Evolutionary conservation across 2,329 filamentous ascomycete genomes (phyloP).

Genomic region (Talaromyces atroroseus): DNA sequence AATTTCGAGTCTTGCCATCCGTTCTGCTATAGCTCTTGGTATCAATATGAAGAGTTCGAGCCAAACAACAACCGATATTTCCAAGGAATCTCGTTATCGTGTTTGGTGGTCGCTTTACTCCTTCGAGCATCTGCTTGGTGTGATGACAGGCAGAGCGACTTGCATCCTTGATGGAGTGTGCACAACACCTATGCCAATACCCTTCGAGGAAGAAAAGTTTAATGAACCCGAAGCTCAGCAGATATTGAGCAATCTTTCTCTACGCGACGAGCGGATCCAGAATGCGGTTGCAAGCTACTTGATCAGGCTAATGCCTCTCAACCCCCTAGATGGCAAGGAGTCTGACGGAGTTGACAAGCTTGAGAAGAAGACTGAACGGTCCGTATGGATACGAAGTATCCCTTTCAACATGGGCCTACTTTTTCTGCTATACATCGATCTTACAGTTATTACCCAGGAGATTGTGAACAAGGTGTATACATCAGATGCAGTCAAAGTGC

Average conservation of each 20-base stretch:
- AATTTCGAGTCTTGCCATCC: conserved; percentile 37
- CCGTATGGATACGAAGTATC: conserved; percentile 30
- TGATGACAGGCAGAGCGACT: conserved; percentile 43
- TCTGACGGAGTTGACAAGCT: conserved; percentile 19
- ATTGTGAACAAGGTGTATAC: conserved; percentile 41
- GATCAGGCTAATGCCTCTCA: conserved; percentile 28
- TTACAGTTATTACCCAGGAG: conserved; percentile 35
- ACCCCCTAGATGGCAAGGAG: conserved; percentile 25
- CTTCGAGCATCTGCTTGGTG: conserved; percentile 40
- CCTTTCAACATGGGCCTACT: conserved; percentile 31
- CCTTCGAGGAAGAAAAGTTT: conserved; percentile 37
- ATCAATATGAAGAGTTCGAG: conserved; percentile 42
- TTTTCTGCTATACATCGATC: conserved; percentile 36
- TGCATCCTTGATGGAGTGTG: conserved; percentile 40
- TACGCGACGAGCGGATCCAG: conserved; percentile 31
- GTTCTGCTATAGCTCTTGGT: conserved; percentile 39
- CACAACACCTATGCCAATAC: conserved; percentile 38
- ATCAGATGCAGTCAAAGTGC: conserved; percentile 32
- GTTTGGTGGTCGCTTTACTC: conserved; percentile 44
- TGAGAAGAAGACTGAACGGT: conserved; percentile 14
- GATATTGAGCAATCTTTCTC: conserved; percentile 25
- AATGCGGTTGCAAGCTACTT: conserved; percentile 24
- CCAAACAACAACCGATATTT: conserved; percentile 29
- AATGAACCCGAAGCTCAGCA: conserved; percentile 28
- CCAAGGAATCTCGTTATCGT: conserved; percentile 42